Evolutionary conservation across 2,329 filamentous ascomycete species (phyloP).

Genomic region (Epichloe brachyelytri): DNA sequence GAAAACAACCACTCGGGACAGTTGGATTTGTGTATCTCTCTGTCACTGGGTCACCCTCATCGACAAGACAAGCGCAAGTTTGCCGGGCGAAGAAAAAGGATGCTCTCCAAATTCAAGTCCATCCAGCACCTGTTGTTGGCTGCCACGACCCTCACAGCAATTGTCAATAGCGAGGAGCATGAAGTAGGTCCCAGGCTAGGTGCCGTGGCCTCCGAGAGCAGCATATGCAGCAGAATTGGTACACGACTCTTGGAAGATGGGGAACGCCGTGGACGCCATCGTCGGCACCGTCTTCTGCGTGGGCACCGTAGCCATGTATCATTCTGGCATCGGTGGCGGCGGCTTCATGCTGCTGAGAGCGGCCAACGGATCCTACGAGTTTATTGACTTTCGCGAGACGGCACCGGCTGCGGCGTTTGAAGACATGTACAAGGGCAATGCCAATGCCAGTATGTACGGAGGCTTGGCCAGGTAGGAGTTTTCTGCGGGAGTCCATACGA

Average conservation of each 20-base stretch:
- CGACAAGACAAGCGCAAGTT: not conserved
- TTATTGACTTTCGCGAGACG: slow-evolving; percentile 74
- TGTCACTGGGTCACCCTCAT: not conserved
- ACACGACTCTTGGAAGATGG: slow-evolving; percentile 42
- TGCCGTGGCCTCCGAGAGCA: slow-evolving; percentile 48
- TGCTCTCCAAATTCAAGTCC: not conserved
- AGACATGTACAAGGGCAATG: slow-evolving; percentile 68
- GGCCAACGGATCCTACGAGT: slow-evolving; percentile 56
- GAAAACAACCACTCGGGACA: no score
- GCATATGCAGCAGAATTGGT: slow-evolving; percentile 47
- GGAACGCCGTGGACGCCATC: slow-evolving; percentile 54
- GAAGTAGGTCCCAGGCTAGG: slow-evolving; percentile 24
- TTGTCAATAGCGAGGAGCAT: not conserved
- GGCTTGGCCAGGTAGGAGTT: slow-evolving; percentile 54
- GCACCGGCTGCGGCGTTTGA: slow-evolving; percentile 67
- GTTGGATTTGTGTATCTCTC: not conserved
- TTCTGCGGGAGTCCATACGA: no score
- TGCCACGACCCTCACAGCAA: not conserved
- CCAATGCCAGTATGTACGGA: slow-evolving; percentile 48
- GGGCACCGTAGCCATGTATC: slow-evolving; percentile 52
- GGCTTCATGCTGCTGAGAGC: slow-evolving; percentile 65
- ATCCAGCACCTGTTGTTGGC: not conserved
- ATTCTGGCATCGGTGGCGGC: slow-evolving; percentile 61
- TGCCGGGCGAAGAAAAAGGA: not conserved
- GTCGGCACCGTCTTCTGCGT: slow-evolving; percentile 53